phyloP scores from a whole-genome alignment of 2,329 filamentous ascomycete genomes.

The Aspergillus sp. region DNA sequence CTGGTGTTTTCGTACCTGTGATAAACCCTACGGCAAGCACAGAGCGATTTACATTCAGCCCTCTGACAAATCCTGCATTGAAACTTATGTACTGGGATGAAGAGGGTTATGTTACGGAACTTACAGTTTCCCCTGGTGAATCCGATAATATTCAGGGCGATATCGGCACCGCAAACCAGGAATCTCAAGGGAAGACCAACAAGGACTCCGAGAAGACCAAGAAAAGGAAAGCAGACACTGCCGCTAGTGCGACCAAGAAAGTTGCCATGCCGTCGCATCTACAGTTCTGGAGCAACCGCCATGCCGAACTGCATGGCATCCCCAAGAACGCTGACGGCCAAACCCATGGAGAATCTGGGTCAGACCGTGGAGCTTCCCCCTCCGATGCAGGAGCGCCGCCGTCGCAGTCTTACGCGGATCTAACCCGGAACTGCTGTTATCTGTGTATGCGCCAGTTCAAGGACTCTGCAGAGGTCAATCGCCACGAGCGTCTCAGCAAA shows the following conservation, averaged over 20 bases:
- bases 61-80: constrained; percentile 58
- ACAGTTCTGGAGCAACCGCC: constrained; percentile 63
- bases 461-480: constrained; percentile 46
- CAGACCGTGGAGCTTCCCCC: constrained; percentile 20
- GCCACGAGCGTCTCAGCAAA: constrained; percentile 52
- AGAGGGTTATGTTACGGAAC: constrained; percentile 61
- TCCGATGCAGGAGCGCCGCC: constrained; percentile 27
- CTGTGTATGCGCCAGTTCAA: constrained; percentile 55
- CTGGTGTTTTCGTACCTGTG: constrained; percentile 75
- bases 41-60: constrained; percentile 60
- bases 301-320: constrained; percentile 57
- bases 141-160: constrained; percentile 21
- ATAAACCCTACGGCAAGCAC: constrained; percentile 51
- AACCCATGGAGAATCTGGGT: not conserved
- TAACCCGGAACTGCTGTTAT: constrained; percentile 51
- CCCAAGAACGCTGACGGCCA: constrained; percentile 24
- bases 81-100: constrained; percentile 71
- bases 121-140: constrained; percentile 49
- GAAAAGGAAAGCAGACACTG: constrained; percentile 40
- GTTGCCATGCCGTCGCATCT: constrained; percentile 55
- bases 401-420: constrained; percentile 53
- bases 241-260: constrained; percentile 32
- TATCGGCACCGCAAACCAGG: constrained; percentile 3
- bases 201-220: constrained; percentile 40
- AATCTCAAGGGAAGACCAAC: constrained; percentile 21